A percentile compares a stretch with the other conserved stretches of the same genome.
Conservation (phyloP, 2,329 filamentous ascomycete genomes). For the Phyllosticta citribraziliensis region DNA sequence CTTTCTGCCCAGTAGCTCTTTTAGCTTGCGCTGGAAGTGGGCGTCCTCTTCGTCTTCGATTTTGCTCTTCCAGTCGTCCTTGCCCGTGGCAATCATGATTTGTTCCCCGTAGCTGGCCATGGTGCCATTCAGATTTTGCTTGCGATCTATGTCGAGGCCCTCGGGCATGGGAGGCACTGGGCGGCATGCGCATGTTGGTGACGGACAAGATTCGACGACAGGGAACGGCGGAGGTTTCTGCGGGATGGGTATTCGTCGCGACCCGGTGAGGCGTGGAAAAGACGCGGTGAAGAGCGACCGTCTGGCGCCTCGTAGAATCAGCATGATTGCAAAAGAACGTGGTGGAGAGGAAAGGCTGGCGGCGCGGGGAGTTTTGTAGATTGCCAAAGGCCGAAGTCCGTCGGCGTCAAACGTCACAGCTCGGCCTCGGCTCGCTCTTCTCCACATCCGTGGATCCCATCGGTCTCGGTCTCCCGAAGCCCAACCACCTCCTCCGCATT, state of each 20-base stretch:
- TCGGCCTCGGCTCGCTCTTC: not conserved
- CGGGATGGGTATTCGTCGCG: slow-evolving; percentile 13
- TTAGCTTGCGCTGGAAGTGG: slow-evolving; percentile 59
- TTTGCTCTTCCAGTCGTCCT: slow-evolving; percentile 67
- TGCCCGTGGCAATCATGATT: slow-evolving; percentile 72
- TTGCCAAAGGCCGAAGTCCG: not conserved
- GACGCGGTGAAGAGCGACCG: slow-evolving; percentile 6
- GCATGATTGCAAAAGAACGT: slow-evolving; percentile 3
- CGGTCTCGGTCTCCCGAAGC: not conserved
- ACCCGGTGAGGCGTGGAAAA: not conserved
- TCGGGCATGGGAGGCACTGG: slow-evolving; percentile 39
- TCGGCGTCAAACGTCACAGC: not conserved
- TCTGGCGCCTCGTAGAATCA: not conserved
- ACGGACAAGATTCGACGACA: slow-evolving; percentile 53
- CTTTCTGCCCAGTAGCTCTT: slow-evolving; percentile 37
- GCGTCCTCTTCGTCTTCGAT: slow-evolving; percentile 60
- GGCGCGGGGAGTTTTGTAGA: not conserved
- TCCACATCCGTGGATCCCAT: not conserved
- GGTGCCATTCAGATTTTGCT: slow-evolving; percentile 60
- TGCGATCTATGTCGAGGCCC: slow-evolving; percentile 64
- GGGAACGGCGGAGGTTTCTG: slow-evolving; percentile 27
- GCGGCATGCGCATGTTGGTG: slow-evolving; percentile 68
- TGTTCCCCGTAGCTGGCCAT: slow-evolving; percentile 75
- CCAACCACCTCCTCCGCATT: not conserved
- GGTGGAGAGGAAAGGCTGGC: not conserved